A percentile compares a stretch with the other conserved stretches of the same genome.
Conservation (phyloP, 2,329 filamentous ascomycete species). For the Epichloe bromicola region DNA sequence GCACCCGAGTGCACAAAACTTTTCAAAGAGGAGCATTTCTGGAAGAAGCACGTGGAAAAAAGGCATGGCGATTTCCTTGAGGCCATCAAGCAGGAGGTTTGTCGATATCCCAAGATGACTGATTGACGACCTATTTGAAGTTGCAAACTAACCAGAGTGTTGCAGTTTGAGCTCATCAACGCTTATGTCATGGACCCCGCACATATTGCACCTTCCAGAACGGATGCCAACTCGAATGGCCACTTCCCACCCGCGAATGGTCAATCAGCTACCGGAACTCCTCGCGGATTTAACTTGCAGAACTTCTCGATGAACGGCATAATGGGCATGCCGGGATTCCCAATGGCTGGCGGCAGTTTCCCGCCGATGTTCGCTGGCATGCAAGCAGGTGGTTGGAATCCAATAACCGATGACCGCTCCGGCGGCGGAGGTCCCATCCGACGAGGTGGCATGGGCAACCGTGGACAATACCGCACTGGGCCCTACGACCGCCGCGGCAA, state of each 20-base stretch:
- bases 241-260: conserved; percentile 77
- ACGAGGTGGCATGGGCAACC: conserved; percentile 43
- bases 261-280: conserved; percentile 68
- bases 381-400: conserved; percentile 37
- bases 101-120: conserved; percentile 29
- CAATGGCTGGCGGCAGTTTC: conserved; percentile 34
- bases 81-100: conserved; percentile 66
- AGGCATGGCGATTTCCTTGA: conserved; percentile 83
- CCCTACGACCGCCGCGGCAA: conserved; percentile 61
- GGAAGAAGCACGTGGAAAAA: conserved; percentile 97
- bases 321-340: conserved; percentile 48
- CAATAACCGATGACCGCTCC: conserved; percentile 42
- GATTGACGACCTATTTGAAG: conserved; percentile 30
- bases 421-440: conserved; percentile 51
- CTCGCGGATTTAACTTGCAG: conserved; percentile 79
- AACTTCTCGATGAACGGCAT: conserved; percentile 51
- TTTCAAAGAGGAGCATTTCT: conserved; percentile 95
- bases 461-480: conserved; percentile 49
- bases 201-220: conserved; percentile 85
- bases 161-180: conserved; percentile 77
- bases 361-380: conserved; percentile 41
- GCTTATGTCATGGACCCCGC: conserved; percentile 88
- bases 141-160: conserved; percentile 7
- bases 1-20: conserved; percentile 92
- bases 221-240: conserved; percentile 88